phyloP scores from a whole-genome alignment of 176 grass and related monocot genomes.

The Oryza nivara region DNA sequence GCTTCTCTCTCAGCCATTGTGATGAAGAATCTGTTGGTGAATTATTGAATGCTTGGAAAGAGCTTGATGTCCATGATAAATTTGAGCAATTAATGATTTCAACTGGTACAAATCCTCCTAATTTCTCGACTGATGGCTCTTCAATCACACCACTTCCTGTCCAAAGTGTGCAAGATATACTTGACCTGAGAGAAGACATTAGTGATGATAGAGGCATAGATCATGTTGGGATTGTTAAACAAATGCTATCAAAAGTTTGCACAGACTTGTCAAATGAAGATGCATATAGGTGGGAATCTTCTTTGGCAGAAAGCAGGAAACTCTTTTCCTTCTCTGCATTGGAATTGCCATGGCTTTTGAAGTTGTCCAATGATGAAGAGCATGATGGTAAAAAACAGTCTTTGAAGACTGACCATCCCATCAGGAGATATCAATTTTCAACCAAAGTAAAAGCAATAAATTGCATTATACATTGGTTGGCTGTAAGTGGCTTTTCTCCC shows the following conservation, averaged over 20 bases:
- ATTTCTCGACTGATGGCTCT: conserved; percentile 56
- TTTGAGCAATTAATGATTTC: conserved; percentile 72
- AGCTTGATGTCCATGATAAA: conserved; percentile 72
- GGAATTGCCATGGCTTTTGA: conserved; percentile 86
- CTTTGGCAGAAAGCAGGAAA: conserved; percentile 71
- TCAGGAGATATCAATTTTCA: conserved; percentile 56
- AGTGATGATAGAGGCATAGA: conserved; percentile 50
- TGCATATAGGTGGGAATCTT: conserved; percentile 46
- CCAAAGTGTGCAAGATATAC: conserved; percentile 62
- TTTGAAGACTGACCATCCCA: conserved; percentile 44
- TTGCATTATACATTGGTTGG: conserved; percentile 75
- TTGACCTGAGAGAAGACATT: conserved; percentile 54
- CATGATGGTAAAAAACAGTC: conserved; percentile 49
- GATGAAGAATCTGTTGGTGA: conserved; percentile 83
- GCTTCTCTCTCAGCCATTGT: conserved; percentile 87
- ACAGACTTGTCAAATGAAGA: conserved; percentile 63
- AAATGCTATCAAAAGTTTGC: conserved; percentile 71
- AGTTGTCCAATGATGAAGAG: conserved; percentile 64
- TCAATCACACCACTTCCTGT: conserved; percentile 53
- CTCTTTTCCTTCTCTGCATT: conserved; percentile 65
- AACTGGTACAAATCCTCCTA: conserved; percentile 61
- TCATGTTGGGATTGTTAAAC: conserved; percentile 50
- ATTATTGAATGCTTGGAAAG: conserved; percentile 94
- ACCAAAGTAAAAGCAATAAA: conserved; percentile 61
- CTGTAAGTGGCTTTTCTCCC: conserved; percentile 64